phyloP scores from a whole-genome alignment of 345 rosid species.

The Populus pruinosa region DNA sequence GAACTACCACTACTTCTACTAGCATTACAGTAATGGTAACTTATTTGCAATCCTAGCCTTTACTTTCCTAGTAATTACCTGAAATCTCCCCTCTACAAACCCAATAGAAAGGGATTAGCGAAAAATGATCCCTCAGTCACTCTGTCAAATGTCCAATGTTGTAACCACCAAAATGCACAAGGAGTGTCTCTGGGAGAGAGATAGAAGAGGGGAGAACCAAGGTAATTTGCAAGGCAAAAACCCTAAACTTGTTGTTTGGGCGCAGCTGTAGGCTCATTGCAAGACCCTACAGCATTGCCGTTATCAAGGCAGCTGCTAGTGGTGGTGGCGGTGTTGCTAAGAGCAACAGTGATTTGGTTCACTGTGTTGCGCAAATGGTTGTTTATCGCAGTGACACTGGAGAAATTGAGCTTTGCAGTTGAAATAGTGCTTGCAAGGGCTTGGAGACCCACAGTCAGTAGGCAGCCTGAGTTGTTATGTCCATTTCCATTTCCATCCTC shows the following conservation, averaged over 20 bases:
- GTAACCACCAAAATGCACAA: neutral
- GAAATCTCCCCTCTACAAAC: constrained; percentile 21
- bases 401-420: constrained; percentile 68
- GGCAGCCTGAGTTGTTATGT: constrained; percentile 38
- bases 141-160: neutral
- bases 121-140: neutral
- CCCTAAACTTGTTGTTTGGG: constrained; percentile 29
- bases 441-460: constrained; percentile 80
- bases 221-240: constrained; percentile 36
- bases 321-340: constrained; percentile 18
- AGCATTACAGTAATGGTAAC: constrained; percentile 7
- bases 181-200: neutral
- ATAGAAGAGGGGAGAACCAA: constrained; percentile 31
- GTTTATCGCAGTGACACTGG: constrained; percentile 59
- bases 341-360: constrained; percentile 59
- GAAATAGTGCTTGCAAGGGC: constrained; percentile 69
- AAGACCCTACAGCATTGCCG: constrained; percentile 27
- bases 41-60: neutral
- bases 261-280: constrained; percentile 13
- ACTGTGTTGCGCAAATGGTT: constrained; percentile 65
- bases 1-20: constrained; percentile 6
- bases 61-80: constrained; percentile 27
- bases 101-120: neutral
- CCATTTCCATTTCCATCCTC: constrained; percentile 22
- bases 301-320: constrained; percentile 15